Conservation (phyloP, 2,329 filamentous ascomycete species). For the Aspergillus ibericus region DNA sequence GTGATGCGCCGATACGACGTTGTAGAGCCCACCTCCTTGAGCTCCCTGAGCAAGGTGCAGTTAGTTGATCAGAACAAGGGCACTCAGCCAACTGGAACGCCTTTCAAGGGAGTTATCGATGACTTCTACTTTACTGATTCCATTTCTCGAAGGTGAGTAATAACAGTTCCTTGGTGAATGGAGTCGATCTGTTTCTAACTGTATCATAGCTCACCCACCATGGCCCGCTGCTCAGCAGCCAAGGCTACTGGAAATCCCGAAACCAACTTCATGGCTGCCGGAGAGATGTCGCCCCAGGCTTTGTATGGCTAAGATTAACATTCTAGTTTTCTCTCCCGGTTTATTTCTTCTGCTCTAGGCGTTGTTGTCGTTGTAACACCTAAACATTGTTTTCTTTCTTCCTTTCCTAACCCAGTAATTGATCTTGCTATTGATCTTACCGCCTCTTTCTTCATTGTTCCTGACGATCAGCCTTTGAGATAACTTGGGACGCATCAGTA, state of each 20-base stretch:
- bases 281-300: constrained; percentile 49
- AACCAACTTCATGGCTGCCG: constrained; percentile 76
- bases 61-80: constrained; percentile 96
- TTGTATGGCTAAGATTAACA: constrained; percentile 36
- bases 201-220: constrained; percentile 77
- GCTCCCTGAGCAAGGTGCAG: constrained; percentile 83
- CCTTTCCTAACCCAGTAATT: constrained; percentile 12
- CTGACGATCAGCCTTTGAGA: constrained; percentile 24
- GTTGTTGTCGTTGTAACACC: constrained; percentile 39
- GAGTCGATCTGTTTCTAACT: constrained; percentile 14
- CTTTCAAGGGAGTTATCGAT: constrained; percentile 82
- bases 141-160: constrained; percentile 80
- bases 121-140: constrained; percentile 99
- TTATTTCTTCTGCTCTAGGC: constrained; percentile 35
- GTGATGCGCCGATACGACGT: constrained; percentile 87
- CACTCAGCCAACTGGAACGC: constrained; percentile 66
- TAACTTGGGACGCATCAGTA: constrained; percentile 23
- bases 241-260: constrained; percentile 79
- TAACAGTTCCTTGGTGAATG: neutral
- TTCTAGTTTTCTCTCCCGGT: constrained; percentile 16
- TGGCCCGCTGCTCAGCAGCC: constrained; percentile 94
- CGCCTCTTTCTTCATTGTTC: constrained; percentile 22
- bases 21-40: constrained; percentile 75
- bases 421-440: constrained; percentile 22
- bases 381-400: constrained; percentile 31